Conservation (phyloP, 2,329 filamentous ascomycete species). For the Aspergillus fructus region DNA sequence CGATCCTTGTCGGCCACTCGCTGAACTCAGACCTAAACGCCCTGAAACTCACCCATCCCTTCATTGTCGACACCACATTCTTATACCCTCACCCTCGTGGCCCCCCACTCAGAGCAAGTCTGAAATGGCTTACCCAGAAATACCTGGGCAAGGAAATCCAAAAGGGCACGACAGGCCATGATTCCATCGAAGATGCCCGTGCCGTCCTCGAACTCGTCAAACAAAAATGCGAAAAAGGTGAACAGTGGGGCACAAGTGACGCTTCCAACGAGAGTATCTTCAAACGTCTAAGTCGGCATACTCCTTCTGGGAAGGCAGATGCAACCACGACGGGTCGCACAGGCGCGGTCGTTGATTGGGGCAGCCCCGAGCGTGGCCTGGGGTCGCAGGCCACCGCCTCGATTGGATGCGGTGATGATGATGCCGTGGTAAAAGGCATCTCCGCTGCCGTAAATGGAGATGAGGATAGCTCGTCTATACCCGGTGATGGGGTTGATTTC, state of each 20-base stretch:
- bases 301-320: slow-evolving; percentile 40
- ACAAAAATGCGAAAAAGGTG: slow-evolving; percentile 92
- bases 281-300: slow-evolving; percentile 67
- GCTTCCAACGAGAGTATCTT: slow-evolving; percentile 84
- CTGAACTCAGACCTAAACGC: slow-evolving; percentile 66
- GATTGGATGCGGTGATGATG: slow-evolving; percentile 58
- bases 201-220: slow-evolving; percentile 92
- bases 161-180: slow-evolving; percentile 74
- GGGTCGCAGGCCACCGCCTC: slow-evolving; percentile 56
- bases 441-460: slow-evolving; percentile 53
- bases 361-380: slow-evolving; percentile 66
- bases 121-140: slow-evolving; percentile 86
- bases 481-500: slow-evolving; percentile 58
- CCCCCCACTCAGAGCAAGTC: slow-evolving; percentile 81
- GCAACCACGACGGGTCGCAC: slow-evolving; percentile 28
- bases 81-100: slow-evolving; percentile 89
- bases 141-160: slow-evolving; percentile 88
- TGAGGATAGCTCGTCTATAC: slow-evolving; percentile 43
- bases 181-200: slow-evolving; percentile 88
- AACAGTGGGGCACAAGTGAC: slow-evolving; percentile 78
- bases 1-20: slow-evolving; percentile 49
- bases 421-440: slow-evolving; percentile 57
- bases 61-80: slow-evolving; percentile 87
- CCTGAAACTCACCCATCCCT: slow-evolving; percentile 83
- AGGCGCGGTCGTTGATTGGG: slow-evolving; percentile 80